These are phyloP conservation scores for Metschnikowia lachancei DNA, from an alignment of 805 yeast species.

Conservation along the genomic window DNA sequence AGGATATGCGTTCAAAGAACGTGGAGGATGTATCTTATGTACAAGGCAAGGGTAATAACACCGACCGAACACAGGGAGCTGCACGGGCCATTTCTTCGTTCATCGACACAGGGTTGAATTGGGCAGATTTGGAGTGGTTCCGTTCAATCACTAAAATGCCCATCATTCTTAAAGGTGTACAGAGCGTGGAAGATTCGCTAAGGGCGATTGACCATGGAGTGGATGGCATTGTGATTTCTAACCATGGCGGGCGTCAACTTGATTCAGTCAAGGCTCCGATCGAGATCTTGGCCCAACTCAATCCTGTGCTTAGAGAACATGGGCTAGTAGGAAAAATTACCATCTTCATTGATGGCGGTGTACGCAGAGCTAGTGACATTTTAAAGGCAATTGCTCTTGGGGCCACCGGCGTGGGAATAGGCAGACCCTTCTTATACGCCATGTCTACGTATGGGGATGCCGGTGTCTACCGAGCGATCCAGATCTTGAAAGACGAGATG, in stretches of 20 bases:
- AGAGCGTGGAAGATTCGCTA: conserved; percentile 62
- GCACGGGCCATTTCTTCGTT: conserved; percentile 76
- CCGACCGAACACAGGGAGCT: conserved; percentile 78
- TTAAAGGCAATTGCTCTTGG: conserved; percentile 74
- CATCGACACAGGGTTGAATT: conserved; percentile 47
- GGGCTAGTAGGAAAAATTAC: conserved; percentile 52
- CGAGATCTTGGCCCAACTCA: conserved; percentile 57
- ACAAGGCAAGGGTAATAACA: conserved; percentile 42
- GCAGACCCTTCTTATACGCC: conserved; percentile 74
- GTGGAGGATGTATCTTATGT: conserved; percentile 26
- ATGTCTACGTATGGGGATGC: conserved; percentile 77
- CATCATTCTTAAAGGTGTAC: conserved; percentile 66
- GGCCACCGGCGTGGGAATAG: conserved; percentile 72
- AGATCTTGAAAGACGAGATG: conserved; percentile 59
- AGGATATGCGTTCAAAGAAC: conserved; percentile 65
- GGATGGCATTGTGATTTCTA: conserved; percentile 64
- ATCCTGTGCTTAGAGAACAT: conserved; percentile 40
- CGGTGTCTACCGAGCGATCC: conserved; percentile 66
- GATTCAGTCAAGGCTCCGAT: conserved; percentile 62
- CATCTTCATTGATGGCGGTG: conserved; percentile 73
- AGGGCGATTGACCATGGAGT: conserved; percentile 57
- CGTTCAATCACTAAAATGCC: conserved; percentile 39
- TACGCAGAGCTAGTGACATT: conserved; percentile 75
- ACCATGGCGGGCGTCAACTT: conserved; percentile 74
- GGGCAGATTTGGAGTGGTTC: conserved; percentile 44